Evolutionary conservation across 139 green algal species (phyloP), one percentile per base, ranked within the genome.

Genomic region (Astrephomene gubernaculifera): DNA sequence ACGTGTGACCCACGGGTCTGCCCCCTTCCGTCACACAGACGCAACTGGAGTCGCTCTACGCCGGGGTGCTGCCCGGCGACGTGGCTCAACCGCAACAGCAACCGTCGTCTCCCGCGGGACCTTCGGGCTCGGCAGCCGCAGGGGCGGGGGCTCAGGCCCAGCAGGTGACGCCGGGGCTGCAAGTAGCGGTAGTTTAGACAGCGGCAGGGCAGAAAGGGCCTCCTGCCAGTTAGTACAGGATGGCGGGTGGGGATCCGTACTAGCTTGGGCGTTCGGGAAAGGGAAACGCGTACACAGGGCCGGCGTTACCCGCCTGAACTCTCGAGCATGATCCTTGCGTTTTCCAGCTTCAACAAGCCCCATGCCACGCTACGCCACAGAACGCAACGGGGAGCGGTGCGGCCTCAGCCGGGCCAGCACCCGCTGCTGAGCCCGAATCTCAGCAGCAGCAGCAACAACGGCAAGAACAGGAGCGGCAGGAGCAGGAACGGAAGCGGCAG

Each of bases 401-500:
- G n/a, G n/a, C n/a, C n/a, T n/a, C n/a, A n/a, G n/a, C n/a, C n/a
- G n/a, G n/a, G n/a, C n/a, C n/a, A n/a, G n/a, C n/a, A n/a, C n/a
- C n/a, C n/a, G n/a, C n/a, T n/a, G n/a, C n/a, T n/a, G n/a, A n/a
- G n/a, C n/a, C n/a, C n/a, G n/a, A n/a, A n/a, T n/a, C n/a, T n/a
- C 38, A 54, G 57, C 24, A 31, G 57, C 0, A 60, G 57, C 33
- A 41, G 57, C 75, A 45, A 39, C 38, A 60, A 38, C 53, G 38
- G 1, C 45, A 73, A 31, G 39, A 64, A 41, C 54, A 31, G 36
- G 35, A 54, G 54, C 57, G 57, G 25, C 73, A 29, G 17, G 54
- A 69, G 57, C 76, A 72, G 43, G 76, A 83, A 41, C 41, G 44
- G 60, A 31, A 73, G 41, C 49, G n/a, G 60, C 60, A 49, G 61